Evolutionary conservation across 805 yeast genomes (phyloP).

Genomic region (Spathaspora hagerdaliae): DNA sequence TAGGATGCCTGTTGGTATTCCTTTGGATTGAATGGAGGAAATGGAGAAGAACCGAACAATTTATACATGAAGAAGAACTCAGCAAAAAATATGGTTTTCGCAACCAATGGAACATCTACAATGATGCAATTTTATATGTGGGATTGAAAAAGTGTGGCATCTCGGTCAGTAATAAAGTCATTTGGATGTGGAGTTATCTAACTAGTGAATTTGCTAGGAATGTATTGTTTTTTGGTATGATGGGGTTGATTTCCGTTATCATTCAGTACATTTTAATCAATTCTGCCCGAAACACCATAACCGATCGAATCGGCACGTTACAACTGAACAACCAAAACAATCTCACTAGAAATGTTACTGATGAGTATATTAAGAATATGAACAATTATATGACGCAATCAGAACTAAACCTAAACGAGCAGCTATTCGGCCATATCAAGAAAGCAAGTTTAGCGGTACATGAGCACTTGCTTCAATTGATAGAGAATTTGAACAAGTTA

Average conservation of each 20-base stretch:
- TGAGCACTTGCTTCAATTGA: constrained; percentile 53
- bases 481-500: constrained; percentile 54
- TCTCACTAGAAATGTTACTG: neutral
- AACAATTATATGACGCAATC: constrained; percentile 49
- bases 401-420: constrained; percentile 53
- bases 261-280: constrained; percentile 51
- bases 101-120: constrained; percentile 9
- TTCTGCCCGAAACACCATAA: neutral
- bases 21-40: constrained; percentile 41
- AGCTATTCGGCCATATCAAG: constrained; percentile 63
- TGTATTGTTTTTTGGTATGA: constrained; percentile 49
- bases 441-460: constrained; percentile 57
- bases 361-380: constrained; percentile 26
- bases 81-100: constrained; percentile 1
- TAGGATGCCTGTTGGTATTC: constrained; percentile 39
- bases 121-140: constrained; percentile 10
- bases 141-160: constrained; percentile 6
- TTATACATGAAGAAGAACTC: constrained; percentile 33
- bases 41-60: constrained; percentile 32
- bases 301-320: neutral
- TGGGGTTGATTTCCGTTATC: constrained; percentile 52
- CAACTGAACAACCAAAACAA: neutral
- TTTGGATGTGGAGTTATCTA: constrained; percentile 50
- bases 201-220: constrained; percentile 49
- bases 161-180: constrained; percentile 5